Evolutionary conservation across 352 stramenopile species (phyloP).

Genomic region (Stephanocyclus meneghinianus): DNA sequence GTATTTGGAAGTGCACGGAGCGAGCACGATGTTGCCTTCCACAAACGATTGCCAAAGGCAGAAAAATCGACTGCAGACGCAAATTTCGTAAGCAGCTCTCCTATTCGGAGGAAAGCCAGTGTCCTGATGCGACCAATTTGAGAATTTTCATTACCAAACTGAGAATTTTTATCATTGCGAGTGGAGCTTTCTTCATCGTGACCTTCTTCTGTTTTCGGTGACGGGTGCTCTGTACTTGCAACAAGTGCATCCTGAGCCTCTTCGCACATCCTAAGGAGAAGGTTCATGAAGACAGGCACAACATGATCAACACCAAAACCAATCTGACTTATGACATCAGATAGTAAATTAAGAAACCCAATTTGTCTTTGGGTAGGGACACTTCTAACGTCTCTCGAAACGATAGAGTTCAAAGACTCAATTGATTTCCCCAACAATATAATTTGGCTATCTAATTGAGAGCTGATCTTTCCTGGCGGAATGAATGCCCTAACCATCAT

Average conservation of each 20-base stretch:
- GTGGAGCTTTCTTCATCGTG: slow-evolving; percentile 35
- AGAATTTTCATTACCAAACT: slow-evolving; percentile 43
- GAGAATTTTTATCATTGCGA: slow-evolving; percentile 32
- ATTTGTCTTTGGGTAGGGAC: slow-evolving; percentile 67
- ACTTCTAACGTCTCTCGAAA: slow-evolving; percentile 36
- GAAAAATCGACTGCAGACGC: slow-evolving; percentile 68
- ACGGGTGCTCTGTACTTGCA: slow-evolving; percentile 41
- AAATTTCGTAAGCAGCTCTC: slow-evolving; percentile 76
- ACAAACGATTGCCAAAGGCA: slow-evolving; percentile 50
- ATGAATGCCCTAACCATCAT: slow-evolving; percentile 81
- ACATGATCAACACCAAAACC: slow-evolving; percentile 65
- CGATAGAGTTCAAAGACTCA: slow-evolving; percentile 40
- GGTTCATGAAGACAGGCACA: slow-evolving; percentile 65
- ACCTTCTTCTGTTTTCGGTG: slow-evolving; percentile 28
- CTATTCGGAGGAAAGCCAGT: slow-evolving; percentile 70
- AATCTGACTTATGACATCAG: slow-evolving; percentile 80
- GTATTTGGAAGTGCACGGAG: slow-evolving; percentile 72
- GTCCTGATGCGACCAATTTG: slow-evolving; percentile 63
- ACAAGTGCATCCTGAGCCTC: slow-evolving; percentile 51
- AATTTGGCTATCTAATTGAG: background rate
- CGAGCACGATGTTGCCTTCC: slow-evolving; percentile 64
- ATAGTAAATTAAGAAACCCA: slow-evolving; percentile 82
- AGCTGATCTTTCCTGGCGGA: slow-evolving; percentile 27
- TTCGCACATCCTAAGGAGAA: slow-evolving; percentile 68
- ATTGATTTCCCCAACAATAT: slow-evolving; percentile 44